A percentile compares a stretch with the other conserved stretches of the same genome.
Evolutionary conservation across 1,284 basidiomycete species (phyloP).

Genomic region (Marasmius oreades): DNA sequence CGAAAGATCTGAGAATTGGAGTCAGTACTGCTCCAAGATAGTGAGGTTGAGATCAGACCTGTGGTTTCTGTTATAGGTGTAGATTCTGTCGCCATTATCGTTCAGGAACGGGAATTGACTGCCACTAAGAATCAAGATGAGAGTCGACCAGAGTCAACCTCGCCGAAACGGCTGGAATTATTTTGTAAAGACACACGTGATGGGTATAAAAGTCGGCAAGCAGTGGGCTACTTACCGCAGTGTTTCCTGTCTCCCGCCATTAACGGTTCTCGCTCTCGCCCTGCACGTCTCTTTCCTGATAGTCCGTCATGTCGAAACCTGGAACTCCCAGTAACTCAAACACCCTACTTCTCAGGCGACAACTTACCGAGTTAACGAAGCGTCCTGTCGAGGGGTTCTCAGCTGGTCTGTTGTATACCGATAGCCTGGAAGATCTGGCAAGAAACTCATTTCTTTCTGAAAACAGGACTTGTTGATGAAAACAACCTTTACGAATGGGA

Average conservation of each 20-base stretch:
- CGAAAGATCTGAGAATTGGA: slow-evolving; percentile 11
- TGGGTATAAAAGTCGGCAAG: neutral
- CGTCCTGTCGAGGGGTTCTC: slow-evolving; percentile 92
- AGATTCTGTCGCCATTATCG: neutral
- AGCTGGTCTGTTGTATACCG: slow-evolving; percentile 57
- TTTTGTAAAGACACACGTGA: neutral
- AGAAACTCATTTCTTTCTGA: slow-evolving; percentile 16
- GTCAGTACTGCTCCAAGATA: no score
- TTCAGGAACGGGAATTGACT: neutral
- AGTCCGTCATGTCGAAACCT: slow-evolving; percentile 45
- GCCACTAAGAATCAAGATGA: neutral
- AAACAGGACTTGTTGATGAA: slow-evolving; percentile 85
- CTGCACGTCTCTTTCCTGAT: neutral
- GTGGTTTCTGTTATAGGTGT: slow-evolving; percentile 13
- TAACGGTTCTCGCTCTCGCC: neutral
- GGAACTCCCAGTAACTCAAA: slow-evolving; percentile 45
- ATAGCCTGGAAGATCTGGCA: slow-evolving; percentile 19
- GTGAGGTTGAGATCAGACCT: slow-evolving; percentile 5
- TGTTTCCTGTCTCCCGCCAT: neutral
- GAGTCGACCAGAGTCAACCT: neutral
- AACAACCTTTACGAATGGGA: slow-evolving; percentile 94
- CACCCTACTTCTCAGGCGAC: slow-evolving; percentile 74
- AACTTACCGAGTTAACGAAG: slow-evolving; percentile 85
- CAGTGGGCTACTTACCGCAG: neutral
- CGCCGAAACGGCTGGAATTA: neutral